Conservation (phyloP, 2,329 filamentous ascomycete species). For the Teratosphaeria viscida region DNA sequence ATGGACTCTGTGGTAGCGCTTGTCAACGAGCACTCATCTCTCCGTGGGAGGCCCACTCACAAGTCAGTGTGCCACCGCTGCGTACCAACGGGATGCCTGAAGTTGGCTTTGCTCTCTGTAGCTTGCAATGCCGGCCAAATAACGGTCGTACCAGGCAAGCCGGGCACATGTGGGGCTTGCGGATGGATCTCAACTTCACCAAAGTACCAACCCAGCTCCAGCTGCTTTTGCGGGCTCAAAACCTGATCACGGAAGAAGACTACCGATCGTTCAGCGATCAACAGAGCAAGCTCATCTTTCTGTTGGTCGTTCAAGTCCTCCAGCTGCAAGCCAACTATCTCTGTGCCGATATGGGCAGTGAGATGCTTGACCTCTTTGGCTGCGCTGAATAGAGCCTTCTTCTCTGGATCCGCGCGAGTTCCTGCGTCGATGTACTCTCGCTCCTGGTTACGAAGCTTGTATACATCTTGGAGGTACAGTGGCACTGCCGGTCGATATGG, state of each 20-base stretch:
- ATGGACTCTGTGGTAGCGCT: constrained; percentile 50
- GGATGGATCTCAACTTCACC: constrained; percentile 61
- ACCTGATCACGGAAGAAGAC: constrained; percentile 58
- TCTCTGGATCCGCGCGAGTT: constrained; percentile 49
- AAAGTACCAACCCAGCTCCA: constrained; percentile 51
- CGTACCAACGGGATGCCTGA: constrained; percentile 57
- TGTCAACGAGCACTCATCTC: not conserved
- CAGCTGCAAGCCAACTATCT: constrained; percentile 53
- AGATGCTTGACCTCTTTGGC: constrained; percentile 46
- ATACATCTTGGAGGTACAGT: constrained; percentile 59
- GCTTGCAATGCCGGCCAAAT: constrained; percentile 56
- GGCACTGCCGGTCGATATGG: constrained; percentile 59
- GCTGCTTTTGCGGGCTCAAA: constrained; percentile 52
- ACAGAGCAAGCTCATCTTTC: constrained; percentile 31
- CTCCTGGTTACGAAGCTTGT: constrained; percentile 47
- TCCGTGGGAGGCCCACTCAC: not conserved
- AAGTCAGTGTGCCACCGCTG: constrained; percentile 51
- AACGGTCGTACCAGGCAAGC: constrained; percentile 35
- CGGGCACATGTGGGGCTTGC: constrained; percentile 52
- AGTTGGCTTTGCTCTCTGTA: constrained; percentile 51
- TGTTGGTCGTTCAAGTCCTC: constrained; percentile 51
- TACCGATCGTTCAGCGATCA: constrained; percentile 54
- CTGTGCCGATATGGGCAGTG: constrained; percentile 52
- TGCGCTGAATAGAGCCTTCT: constrained; percentile 36
- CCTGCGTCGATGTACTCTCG: constrained; percentile 49